Conservation (phyloP, 2,329 filamentous ascomycete species). For the Pseudofabraea citricarpa region DNA sequence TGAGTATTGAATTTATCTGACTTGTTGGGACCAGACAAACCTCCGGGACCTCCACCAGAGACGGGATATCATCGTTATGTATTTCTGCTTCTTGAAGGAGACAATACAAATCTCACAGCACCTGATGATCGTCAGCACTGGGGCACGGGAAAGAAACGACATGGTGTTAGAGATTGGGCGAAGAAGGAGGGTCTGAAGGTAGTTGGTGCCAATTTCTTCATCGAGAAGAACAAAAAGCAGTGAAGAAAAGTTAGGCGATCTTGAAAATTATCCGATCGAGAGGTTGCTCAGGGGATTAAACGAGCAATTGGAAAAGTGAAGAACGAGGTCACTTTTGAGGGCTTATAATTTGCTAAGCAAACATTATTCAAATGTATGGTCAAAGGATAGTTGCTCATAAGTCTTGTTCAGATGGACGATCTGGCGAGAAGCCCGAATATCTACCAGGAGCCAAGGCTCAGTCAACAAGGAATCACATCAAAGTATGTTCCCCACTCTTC, state of each 20-base stretch:
- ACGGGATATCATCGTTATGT: conserved; percentile 55
- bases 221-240: conserved; percentile 39
- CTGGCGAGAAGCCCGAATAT: no score
- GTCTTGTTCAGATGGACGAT: no score
- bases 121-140: conserved; percentile 48
- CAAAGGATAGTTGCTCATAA: no score
- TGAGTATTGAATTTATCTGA: conserved; percentile 4
- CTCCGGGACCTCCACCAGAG: conserved; percentile 48
- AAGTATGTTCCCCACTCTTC: no score
- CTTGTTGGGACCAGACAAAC: conserved; percentile 35
- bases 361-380: no score
- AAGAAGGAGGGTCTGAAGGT: conserved; percentile 40
- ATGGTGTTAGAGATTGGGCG: conserved; percentile 47
- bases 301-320: no score
- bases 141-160: conserved; percentile 44
- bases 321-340: no score
- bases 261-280: neutral
- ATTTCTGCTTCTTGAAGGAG: conserved; percentile 42
- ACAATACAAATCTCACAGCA: conserved; percentile 35
- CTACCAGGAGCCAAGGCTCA: no score
- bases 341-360: no score
- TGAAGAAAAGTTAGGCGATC: no score
- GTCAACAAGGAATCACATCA: no score
- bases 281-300: neutral
- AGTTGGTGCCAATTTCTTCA: conserved; percentile 35